Evolutionary conservation across 2,329 filamentous ascomycete genomes (phyloP).

Genomic region (Diatrype stigma): DNA sequence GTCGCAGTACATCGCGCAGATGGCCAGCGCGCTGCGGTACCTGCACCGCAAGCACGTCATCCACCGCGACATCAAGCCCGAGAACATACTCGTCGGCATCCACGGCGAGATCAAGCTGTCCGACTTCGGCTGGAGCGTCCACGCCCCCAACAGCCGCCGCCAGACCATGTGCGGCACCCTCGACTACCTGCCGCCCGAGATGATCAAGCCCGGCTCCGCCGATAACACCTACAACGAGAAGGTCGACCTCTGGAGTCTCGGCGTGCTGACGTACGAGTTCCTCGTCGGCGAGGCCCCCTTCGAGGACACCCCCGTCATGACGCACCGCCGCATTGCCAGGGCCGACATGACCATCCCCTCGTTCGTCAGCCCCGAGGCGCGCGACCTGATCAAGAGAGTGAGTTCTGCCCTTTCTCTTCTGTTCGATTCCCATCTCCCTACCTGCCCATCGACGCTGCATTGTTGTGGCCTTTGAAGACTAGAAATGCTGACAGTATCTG

Average conservation of each 20-base stretch:
- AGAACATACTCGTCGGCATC: conserved; percentile 93
- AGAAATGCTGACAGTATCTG: conserved; percentile 4
- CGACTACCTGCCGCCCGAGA: conserved; percentile 96
- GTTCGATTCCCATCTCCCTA: not conserved
- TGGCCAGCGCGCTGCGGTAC: conserved; percentile 85
- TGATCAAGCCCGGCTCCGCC: conserved; percentile 76
- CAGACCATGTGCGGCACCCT: conserved; percentile 96
- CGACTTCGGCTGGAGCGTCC: conserved; percentile 97
- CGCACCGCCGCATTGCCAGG: conserved; percentile 79
- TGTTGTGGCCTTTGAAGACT: conserved; percentile 4
- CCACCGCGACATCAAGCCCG: conserved; percentile 95
- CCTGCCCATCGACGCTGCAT: not conserved
- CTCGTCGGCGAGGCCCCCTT: conserved; percentile 94
- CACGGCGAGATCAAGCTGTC: conserved; percentile 98
- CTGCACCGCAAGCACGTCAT: conserved; percentile 97
- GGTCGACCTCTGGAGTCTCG: conserved; percentile 93
- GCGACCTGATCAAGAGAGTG: conserved; percentile 87
- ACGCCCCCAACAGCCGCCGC: conserved; percentile 89
- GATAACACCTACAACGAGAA: conserved; percentile 94
- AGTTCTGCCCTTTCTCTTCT: conserved; percentile 23
- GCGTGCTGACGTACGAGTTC: conserved; percentile 94
- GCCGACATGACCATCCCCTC: conserved; percentile 90
- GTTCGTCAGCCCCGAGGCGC: conserved; percentile 86
- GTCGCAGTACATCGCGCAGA: conserved; percentile 82
- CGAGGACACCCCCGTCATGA: conserved; percentile 93